Evolutionary conservation across 768 basidiomycete genomes (phyloP), one percentile per base, ranked within the genome.

Genomic region (Leccinum fibrillosum): DNA sequence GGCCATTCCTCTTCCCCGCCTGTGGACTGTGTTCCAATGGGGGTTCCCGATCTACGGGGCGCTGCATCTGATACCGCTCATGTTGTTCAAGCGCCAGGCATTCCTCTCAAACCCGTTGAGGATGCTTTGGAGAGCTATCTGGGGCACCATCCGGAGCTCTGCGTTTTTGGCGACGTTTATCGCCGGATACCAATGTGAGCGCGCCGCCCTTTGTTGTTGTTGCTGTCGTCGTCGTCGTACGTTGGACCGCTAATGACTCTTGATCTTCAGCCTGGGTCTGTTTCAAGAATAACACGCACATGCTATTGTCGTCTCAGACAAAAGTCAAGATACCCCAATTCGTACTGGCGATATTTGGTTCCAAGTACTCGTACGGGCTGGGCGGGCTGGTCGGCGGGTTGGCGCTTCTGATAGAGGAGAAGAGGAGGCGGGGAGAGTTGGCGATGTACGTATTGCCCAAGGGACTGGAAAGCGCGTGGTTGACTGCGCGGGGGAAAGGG

Each of bases 401-500:
- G 11, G 81, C 92, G 8, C 74, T 98, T 50, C 84, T 97, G 57
- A 81, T 95, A 3, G 96, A 98, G 67, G 94, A 92, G 67, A 87
- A 84, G 75, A 82, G 88, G 65, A 80, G 96, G n/a, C 81, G 94
- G 5, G 89, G 84, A 1, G 96, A 98, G 74, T 76, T 98, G 62
- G 93, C 94, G 60, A 92, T 94, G 93, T 94, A 89, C 69, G 88
- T 86, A 2, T 74, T 98, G 25, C 96, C 96, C 4, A 92, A 94
- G 71, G 92, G 84, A 0, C 71, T 98, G 35, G 94, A 98, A 76
- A 92, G 91, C 54, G 83, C 84, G n/a, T 98, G 94, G 94, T 78
- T 86, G 1, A 84, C 86, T 68, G 83, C 87, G 9, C 74, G 90
- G 25, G 89, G 89, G 13, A 83, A 86, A 60, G 89, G 90, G 2